Base-by-base conservation (phyloP, 495 filamentous ascomycete genomes). In the Pyronema omphalodes region DNA sequence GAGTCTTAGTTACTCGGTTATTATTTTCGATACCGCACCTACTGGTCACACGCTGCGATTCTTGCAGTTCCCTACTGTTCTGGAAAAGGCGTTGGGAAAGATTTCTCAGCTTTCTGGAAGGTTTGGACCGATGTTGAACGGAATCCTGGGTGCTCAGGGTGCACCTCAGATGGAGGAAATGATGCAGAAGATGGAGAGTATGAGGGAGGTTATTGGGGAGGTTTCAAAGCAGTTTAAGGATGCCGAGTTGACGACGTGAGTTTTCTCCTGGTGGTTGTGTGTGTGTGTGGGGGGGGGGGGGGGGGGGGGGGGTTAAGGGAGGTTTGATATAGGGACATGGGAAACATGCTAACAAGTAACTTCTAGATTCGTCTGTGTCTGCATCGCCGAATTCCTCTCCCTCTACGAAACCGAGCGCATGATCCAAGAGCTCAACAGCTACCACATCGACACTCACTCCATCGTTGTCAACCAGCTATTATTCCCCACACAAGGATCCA, bases 11-110 rank as follows among this genome's bases (percentile, higher is more conserved):
- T 99, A 96, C 76, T 91, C 94, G 67, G 82, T 86, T 60, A 94
- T 99, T 69, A 86, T 99, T 67, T 99, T 96, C 78, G 91, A 99
- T 65, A 99, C 91, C 43, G 91, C 91, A 1, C 91, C 91, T 7
- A 99, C 91, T n/a, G 91, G 91, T 45, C 91, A 99, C 75, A 99
- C 91, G 0, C 80, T 99, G 53, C 91, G 91, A 61, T 99, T 99
- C 74, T 80, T 99, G 35, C 91, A 99, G 67, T 99, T 99, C 71
- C 91, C 91, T 3, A 91, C 88, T 4, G 89, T 96, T 14, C 82
- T 99, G 63, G 91, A 99, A 70, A 99, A 99, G 69, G 91, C 93
- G 7, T 80, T 99, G 4, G 86, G 86, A 55, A 99, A 99, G 70
- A 73, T 99, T 59, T 94, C 87, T 2, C 86, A 94, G 70, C 77